These are phyloP conservation scores for Paraglomus occultum DNA, from an alignment of 192 early-diverging fungal species.

Conservation along the genomic window DNA sequence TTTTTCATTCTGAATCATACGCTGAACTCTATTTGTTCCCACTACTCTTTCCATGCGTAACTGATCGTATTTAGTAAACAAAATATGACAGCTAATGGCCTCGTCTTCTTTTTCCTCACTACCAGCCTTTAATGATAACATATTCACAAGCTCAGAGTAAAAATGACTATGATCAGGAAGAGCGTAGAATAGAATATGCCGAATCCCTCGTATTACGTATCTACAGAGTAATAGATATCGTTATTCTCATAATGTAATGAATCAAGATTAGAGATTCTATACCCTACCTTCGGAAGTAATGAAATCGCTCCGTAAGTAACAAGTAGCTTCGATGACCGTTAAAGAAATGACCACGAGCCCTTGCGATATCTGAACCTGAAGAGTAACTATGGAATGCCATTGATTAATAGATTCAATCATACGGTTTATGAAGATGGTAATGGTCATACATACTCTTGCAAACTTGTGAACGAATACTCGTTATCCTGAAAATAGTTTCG, in stretches of 20 bases:
- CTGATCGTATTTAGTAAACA: slow-evolving; percentile 82
- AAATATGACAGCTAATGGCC: slow-evolving; percentile 59
- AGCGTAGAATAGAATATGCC: slow-evolving; percentile 87
- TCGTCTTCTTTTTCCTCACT: slow-evolving; percentile 40
- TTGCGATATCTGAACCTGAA: slow-evolving; percentile 68
- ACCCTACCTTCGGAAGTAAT: slow-evolving; percentile 81
- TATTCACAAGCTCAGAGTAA: slow-evolving; percentile 89
- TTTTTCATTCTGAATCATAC: slow-evolving; percentile 68
- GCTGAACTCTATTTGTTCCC: slow-evolving; percentile 67
- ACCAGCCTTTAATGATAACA: slow-evolving; percentile 53
- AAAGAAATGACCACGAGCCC: slow-evolving; percentile 76
- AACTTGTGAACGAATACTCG: slow-evolving; percentile 68
- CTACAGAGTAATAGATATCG: slow-evolving; percentile 36
- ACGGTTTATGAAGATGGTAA: not conserved
- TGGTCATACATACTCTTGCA: slow-evolving; percentile 69
- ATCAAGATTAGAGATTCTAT: not conserved
- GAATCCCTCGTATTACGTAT: slow-evolving; percentile 78
- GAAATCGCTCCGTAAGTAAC: slow-evolving; percentile 92
- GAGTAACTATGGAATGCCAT: slow-evolving; percentile 63
- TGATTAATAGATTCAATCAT: not conserved
- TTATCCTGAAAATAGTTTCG: slow-evolving; percentile 84
- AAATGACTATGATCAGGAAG: slow-evolving; percentile 82
- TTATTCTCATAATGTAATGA: slow-evolving; percentile 1
- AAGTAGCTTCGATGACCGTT: slow-evolving; percentile 75
- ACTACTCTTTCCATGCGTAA: slow-evolving; percentile 88